Base-by-base conservation (phyloP, 352 stramenopile species). In the Globisporangium radiosum region DNA sequence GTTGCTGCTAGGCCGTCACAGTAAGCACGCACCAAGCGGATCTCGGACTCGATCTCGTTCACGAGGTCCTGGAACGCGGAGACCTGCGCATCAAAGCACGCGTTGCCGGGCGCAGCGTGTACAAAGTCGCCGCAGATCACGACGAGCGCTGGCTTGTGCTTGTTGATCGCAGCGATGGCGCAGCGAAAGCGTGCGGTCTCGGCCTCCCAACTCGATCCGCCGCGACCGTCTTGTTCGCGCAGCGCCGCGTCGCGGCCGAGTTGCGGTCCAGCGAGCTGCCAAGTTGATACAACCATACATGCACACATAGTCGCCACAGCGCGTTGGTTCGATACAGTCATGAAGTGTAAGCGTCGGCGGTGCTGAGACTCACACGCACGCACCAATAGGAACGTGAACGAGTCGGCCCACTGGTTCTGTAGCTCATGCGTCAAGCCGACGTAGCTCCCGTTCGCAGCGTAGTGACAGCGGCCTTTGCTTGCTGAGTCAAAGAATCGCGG, bases 371-470 rank as follows among this genome's bases (percentile, higher is more conserved):
- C 7, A 47, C 40, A 50, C 5, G 7, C 47, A 55, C 70, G 17
- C 62, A 88, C 80, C 74, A 81, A 69, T 56, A 90, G 78, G 66
- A 92, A 92, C 7, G 63, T 69, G 60, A 90, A 92, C 7, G 59
- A 66, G 10, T 87, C 65, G 14, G 55, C 75, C 81, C 83, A 94
- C 51, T 89, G 65, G 62, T 92, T 92, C 69, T 94, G 85, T 10
- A 90, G 56, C 2, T 79, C 71, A 52, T 92, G 82, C 1, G 72
- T 84, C 40, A 81, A 72, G 4, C 85, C 85, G 38, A 87, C 52
- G 47, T 87, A 94, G 10, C 69, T 69, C 52, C 69, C 67, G 40
- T 85, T 70, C 5, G 64, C 63, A 0, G 82, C 85, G 47, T 85
- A 87, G 19, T 70, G 57, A 57, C 85, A 92, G 19, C 85, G 70